Conservation (phyloP, 176 grass and related monocot species). For the Phoenix dactylifera region DNA sequence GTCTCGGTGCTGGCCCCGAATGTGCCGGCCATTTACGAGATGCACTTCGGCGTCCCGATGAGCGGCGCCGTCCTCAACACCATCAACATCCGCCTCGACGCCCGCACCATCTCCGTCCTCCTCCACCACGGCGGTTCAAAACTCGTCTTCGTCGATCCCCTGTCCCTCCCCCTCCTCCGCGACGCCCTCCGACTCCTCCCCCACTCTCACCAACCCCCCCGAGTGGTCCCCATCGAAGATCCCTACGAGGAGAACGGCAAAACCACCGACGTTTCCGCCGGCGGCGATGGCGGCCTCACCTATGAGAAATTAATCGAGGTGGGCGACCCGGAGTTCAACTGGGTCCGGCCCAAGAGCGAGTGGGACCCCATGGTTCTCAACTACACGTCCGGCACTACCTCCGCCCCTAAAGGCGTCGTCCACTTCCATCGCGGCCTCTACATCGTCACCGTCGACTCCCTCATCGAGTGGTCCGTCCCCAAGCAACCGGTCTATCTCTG, state of each 20-base stretch:
- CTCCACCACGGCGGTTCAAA: conserved; percentile 53
- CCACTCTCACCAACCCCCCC: conserved; percentile 17
- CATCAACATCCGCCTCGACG: conserved; percentile 84
- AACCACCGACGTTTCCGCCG: not conserved
- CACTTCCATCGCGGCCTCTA: conserved; percentile 78
- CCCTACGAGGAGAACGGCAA: conserved; percentile 26
- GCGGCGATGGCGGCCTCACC: conserved; percentile 9
- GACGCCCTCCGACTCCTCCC: conserved; percentile 46
- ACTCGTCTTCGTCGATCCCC: conserved; percentile 56
- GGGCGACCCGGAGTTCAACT: conserved; percentile 50
- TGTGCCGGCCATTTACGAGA: conserved; percentile 90
- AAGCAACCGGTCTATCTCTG: conserved; percentile 58
- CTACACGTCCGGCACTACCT: conserved; percentile 93
- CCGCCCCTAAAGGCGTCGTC: conserved; percentile 76
- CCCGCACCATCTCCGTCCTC: conserved; percentile 59
- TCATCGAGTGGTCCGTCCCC: conserved; percentile 46
- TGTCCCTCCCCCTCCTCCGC: conserved; percentile 28
- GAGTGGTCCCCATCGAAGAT: conserved; percentile 58
- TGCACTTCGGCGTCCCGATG: conserved; percentile 90
- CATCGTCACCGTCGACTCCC: conserved; percentile 37
- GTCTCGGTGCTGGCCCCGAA: conserved; percentile 73
- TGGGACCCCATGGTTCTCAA: conserved; percentile 86
- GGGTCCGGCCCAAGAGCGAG: conserved; percentile 56
- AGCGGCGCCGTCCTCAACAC: conserved; percentile 84
- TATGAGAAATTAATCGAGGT: conserved; percentile 53